phyloP scores from a whole-genome alignment of 176 grass and related monocot genomes.

The Themeda triandra region DNA sequence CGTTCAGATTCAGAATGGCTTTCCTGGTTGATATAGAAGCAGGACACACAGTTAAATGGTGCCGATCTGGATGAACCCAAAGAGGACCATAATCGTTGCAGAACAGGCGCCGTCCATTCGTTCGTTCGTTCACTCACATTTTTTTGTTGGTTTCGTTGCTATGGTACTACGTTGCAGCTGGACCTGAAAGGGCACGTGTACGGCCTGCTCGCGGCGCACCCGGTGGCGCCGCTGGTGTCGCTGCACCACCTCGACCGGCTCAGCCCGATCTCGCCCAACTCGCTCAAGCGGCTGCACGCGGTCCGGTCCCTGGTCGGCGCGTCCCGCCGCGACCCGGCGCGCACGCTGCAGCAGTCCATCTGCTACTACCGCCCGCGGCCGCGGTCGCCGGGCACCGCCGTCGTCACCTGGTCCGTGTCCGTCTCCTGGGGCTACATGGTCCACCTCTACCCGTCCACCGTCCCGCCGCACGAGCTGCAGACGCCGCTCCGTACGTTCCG shows the following conservation, averaged over 20 bases:
- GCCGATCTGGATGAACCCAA: not conserved
- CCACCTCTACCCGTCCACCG: no score
- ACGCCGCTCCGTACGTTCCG: no score
- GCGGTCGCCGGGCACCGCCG: no score
- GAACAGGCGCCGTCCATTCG: not conserved
- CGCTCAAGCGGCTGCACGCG: constrained; percentile 16
- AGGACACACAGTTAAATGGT: not conserved
- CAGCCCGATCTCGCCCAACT: constrained; percentile 27
- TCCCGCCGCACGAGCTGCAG: no score
- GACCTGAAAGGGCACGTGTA: constrained; percentile 51
- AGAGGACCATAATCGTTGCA: not conserved
- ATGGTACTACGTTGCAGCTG: constrained; percentile 16
- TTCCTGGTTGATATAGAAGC: not conserved
- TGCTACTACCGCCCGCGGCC: no score
- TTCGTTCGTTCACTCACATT: not conserved
- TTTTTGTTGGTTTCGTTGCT: not conserved
- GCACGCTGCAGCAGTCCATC: no score
- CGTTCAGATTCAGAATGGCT: not conserved
- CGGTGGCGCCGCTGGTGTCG: constrained; percentile 74
- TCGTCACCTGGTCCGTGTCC: no score
- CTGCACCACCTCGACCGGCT: constrained; percentile 77
- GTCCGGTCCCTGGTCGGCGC: not conserved
- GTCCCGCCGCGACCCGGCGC: no score
- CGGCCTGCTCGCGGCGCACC: constrained; percentile 67
- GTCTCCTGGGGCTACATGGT: no score